Evolutionary conservation across 2,329 filamentous ascomycete genomes (phyloP), one percentile per base, ranked within the genome.

Genomic region (Colletotrichum euphorbiae): DNA sequence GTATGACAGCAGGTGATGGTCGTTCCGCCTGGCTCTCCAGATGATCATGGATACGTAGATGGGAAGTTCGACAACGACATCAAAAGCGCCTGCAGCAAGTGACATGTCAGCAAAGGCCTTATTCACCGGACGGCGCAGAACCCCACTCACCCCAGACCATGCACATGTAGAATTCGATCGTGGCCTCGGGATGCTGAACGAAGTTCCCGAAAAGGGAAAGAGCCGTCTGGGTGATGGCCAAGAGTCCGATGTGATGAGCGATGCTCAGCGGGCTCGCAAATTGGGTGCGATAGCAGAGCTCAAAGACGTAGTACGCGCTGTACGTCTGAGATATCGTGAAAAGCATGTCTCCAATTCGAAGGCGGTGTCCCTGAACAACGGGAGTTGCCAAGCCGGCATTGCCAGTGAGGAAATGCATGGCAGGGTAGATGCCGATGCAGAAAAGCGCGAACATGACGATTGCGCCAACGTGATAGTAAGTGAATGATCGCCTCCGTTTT

Each of bases 271-370:
- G 43, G n/a, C 69, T 71, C 15, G 70, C 69, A 28, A 70, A 72
- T 9, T 58, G 51, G 12, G 67, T 62, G 50, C 71, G 69, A 21
- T 58, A 72, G 21, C 58, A 67, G 4, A 72, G 58, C 45, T 72
- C 71, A 48, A 72, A 72, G 11, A 71, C 60, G 42, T 72, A 72
- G 54, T 72, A 72, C 6, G 59, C 69, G 58, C 61, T 62, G 61
- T 72, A 71, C 1, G 69, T 46, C 43, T 72, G 69, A 1, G 60
- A 51, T 0, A 71, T 17, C 1, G 69, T 61, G 24, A 68, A 71
- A 33, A 72, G 62, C 17, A 71, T 51, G 6, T 71, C 69, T 9
- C 71, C 71, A 8, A 68, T 43, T 11, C 65, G 62, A 3, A 68
- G 56, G 3, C 65, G 65, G 6, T 31, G 57, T 6, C 65, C 65